Evolutionary conservation across 371 early-diverging fungal species (phyloP), one percentile per base, ranked within the genome.

Genomic region (Funneliformis caledonium): DNA sequence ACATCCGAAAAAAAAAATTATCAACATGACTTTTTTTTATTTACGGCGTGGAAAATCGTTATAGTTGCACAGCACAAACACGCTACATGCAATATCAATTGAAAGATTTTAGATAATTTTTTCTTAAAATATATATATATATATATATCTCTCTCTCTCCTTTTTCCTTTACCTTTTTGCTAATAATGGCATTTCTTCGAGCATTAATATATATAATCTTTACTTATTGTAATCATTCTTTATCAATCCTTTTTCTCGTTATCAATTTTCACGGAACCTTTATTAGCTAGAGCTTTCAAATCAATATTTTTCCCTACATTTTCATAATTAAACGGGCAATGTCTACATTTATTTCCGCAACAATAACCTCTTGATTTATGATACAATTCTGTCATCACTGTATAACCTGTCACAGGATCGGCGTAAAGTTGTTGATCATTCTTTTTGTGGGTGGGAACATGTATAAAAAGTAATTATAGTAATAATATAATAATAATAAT

Each of bases 321-420:
- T 16, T 42, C 72, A 52, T 72, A 31, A 72, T 72, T 50, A 72
- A 48, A 72, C 10, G 72, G 72, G 12, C 72, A 72, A 48, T 72
- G 72, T 26, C 72, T 72, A 72, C 72, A 72, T 31, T 72, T 72
- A 72, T 48, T 72, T 2, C 72, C 72, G 26, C 72, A 72, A 72
- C 72, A 72, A 14, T 48, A 48, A 31, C 72, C 72, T 50, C 72
- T 72, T 72, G 47, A 26, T 52, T 50, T 72, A 72, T 72, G 72
- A 72, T 31, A 19, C 52, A 72, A 22, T 47, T 72, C 72, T 16
- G 72, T 72, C 72, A 72, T 72, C 52, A 72, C 72, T 16, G 11
- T 47, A 33, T 72, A 72, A 14, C 50, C 47, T 14, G 72, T 72
- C 14, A 16, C 72, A 2, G 72, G 72, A 52, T 72, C 72, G 47